These are phyloP conservation scores for Flueggea neowawraea DNA, from an alignment of 441 rosid genomes.

Conservation along the genomic window DNA sequence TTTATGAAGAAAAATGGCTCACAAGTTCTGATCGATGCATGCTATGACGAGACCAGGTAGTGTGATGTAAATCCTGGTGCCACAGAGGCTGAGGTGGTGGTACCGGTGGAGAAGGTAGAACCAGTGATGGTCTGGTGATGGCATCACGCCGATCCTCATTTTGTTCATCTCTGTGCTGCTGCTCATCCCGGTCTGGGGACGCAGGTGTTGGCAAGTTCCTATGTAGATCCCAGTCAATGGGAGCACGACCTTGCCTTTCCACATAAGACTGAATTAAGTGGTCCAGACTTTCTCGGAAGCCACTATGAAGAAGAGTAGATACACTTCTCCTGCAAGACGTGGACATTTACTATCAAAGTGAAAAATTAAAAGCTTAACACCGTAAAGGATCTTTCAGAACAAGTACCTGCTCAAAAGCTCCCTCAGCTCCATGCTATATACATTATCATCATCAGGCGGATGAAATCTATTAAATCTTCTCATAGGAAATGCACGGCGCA, in stretches of 20 bases:
- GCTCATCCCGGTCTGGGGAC: constrained; percentile 59
- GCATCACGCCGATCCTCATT: constrained; percentile 46
- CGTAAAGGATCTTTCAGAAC: background rate
- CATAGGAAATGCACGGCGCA: constrained; percentile 43
- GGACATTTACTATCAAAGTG: constrained; percentile 7
- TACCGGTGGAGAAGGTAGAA: constrained; percentile 71
- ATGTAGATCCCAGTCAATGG: constrained; percentile 80
- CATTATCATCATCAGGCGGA: constrained; percentile 83
- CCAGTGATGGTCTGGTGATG: constrained; percentile 55
- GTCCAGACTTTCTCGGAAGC: constrained; percentile 92
- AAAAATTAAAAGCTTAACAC: background rate
- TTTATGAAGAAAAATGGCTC: constrained; percentile 24
- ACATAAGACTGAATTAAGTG: constrained; percentile 83
- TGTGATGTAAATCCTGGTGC: constrained; percentile 87
- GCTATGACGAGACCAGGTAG: constrained; percentile 90
- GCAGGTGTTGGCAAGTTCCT: constrained; percentile 56
- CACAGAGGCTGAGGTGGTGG: constrained; percentile 97
- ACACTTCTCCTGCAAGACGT: constrained; percentile 72
- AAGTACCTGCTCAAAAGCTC: constrained; percentile 84
- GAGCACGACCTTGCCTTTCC: constrained; percentile 76
- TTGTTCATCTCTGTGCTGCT: constrained; percentile 54
- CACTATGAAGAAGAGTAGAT: constrained; percentile 87
- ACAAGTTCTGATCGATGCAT: constrained; percentile 88
- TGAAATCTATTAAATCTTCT: constrained; percentile 77
- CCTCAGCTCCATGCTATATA: constrained; percentile 86